Conservation (phyloP, 1,284 basidiomycete species). For the Cryptococcus wingfieldii region DNA sequence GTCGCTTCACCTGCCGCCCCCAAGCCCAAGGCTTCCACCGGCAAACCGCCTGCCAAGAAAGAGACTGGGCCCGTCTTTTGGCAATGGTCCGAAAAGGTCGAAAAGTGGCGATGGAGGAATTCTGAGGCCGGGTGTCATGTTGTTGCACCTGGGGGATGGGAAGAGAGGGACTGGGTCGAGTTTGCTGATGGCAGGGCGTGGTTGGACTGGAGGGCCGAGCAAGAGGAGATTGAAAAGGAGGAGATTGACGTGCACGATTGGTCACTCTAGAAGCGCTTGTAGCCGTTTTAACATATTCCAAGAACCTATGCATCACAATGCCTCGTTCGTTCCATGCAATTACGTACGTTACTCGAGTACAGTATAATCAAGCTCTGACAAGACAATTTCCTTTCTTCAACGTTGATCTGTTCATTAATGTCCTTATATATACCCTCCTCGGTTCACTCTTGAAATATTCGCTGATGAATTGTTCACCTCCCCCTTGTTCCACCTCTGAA, state of each 20-base stretch:
- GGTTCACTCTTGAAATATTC: conserved; percentile 2
- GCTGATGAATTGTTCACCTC: conserved; percentile 13
- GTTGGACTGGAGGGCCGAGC: conserved; percentile 25
- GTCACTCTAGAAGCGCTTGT: conserved; percentile 15
- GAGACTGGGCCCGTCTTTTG: conserved; percentile 21
- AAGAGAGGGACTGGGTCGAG: conserved; percentile 39
- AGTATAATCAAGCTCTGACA: background rate
- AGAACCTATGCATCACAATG: background rate
- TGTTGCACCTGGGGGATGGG: conserved; percentile 31
- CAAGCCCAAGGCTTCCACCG: background rate
- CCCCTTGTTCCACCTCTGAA: conserved; percentile 42
- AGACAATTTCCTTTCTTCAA: background rate
- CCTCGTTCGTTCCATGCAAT: background rate
- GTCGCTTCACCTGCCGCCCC: background rate
- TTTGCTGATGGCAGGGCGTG: conserved; percentile 35
- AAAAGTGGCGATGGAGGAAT: conserved; percentile 35
- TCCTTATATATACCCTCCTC: conserved; percentile 15
- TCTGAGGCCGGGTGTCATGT: conserved; percentile 24
- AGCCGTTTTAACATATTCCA: background rate
- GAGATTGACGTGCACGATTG: conserved; percentile 38
- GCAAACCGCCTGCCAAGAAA: background rate
- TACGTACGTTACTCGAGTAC: background rate
- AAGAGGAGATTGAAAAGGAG: conserved; percentile 17
- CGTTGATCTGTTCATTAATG: background rate
- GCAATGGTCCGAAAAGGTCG: conserved; percentile 30